Evolutionary conservation across 2,329 filamentous ascomycete genomes (phyloP).

Genomic region (Fusarium sulawesiense): DNA sequence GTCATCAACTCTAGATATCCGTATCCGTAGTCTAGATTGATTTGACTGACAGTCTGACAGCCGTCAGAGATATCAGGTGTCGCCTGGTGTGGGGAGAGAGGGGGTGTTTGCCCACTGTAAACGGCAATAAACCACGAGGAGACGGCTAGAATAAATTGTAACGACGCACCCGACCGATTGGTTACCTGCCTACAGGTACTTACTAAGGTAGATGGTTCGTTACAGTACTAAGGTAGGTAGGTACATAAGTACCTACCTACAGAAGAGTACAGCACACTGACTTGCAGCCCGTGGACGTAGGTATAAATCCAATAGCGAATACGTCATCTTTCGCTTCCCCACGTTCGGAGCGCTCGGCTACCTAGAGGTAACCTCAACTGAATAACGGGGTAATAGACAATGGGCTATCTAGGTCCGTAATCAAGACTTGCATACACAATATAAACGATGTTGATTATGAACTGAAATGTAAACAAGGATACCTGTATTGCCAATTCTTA

Average conservation of each 20-base stretch:
- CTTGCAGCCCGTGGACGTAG: neutral
- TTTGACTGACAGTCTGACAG: neutral
- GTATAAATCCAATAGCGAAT: neutral
- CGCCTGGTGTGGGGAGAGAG: constrained; percentile 27
- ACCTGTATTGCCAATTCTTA: neutral
- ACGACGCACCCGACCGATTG: constrained; percentile 6
- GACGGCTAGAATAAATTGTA: constrained; percentile 14
- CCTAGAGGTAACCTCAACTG: neutral
- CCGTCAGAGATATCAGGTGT: neutral
- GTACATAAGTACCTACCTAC: no score
- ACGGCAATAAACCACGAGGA: constrained; percentile 32
- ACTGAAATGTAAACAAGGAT: neutral
- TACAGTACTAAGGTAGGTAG: neutral
- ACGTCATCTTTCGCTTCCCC: constrained; percentile 11
- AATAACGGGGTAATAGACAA: neutral
- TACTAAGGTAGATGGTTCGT: neutral
- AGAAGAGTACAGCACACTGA: neutral
- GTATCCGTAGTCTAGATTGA: neutral
- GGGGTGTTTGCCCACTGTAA: constrained; percentile 10
- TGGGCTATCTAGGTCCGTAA: neutral
- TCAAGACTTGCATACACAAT: neutral
- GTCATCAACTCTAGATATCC: neutral
- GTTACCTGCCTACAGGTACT: neutral
- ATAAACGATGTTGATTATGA: neutral
- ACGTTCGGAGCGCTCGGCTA: constrained; percentile 5